These are phyloP conservation scores for Pseudopithomyces maydicus DNA, from an alignment of 2,329 filamentous ascomycete species.

Conservation along the genomic window DNA sequence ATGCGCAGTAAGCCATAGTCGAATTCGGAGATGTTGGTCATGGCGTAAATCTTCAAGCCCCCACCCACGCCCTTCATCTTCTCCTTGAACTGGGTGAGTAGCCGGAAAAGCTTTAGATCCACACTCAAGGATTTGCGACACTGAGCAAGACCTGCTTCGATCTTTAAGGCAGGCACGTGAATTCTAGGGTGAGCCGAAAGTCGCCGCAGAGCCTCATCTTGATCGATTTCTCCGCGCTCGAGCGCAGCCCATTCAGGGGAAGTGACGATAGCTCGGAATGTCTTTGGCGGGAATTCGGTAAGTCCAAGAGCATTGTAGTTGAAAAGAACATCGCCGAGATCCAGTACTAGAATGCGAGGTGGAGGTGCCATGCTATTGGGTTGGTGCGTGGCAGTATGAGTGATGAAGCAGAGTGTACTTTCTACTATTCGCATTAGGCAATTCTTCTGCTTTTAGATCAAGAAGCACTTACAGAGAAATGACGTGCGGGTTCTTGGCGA, in stretches of 20 bases:
- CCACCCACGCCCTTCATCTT: conserved; percentile 10
- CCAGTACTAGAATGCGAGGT: conserved; percentile 33
- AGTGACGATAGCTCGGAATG: conserved; percentile 28
- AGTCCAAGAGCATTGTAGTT: conserved; percentile 34
- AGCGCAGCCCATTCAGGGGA: conserved; percentile 34
- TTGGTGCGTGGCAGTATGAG: neutral
- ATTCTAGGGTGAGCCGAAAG: conserved; percentile 30
- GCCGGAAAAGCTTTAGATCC: conserved; percentile 24
- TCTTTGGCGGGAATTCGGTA: conserved; percentile 23
- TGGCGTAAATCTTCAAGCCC: conserved; percentile 32
- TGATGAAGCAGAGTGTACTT: too few species aligned
- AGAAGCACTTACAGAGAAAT: too few species aligned
- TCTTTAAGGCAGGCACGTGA: conserved; percentile 14
- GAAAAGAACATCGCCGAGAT: conserved; percentile 45
- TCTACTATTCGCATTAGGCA: too few species aligned
- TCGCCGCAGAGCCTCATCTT: conserved; percentile 19
- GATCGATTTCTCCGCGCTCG: conserved; percentile 29
- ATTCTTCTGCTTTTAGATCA: too few species aligned
- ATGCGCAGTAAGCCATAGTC: conserved; percentile 30
- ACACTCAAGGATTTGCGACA: conserved; percentile 32
- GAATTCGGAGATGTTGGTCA: conserved; percentile 39
- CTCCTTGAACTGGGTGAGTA: conserved; percentile 21
- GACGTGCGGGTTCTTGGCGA: too few species aligned
- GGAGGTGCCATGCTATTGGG: neutral
- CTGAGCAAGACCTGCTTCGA: conserved; percentile 34